Conservation (phyloP, 2,329 filamentous ascomycete species). For the Arthrobotrys iridis region DNA sequence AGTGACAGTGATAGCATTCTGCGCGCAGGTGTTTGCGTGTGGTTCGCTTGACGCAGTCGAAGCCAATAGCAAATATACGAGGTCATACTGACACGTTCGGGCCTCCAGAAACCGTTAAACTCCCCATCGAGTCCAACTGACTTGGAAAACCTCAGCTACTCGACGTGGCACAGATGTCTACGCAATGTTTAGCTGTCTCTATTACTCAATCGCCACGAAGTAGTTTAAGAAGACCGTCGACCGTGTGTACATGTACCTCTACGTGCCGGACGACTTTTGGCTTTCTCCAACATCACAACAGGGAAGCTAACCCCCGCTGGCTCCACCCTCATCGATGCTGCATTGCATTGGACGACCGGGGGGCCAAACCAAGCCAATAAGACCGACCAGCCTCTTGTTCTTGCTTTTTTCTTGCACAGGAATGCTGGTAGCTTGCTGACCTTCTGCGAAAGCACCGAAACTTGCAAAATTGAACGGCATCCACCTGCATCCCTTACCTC, state of each 20-base stretch:
- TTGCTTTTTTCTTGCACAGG: conserved; percentile 42
- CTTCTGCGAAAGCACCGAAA: conserved; percentile 31
- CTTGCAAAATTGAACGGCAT: not conserved
- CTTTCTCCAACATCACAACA: conserved; percentile 29
- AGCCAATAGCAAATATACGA: not conserved
- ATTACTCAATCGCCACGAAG: conserved; percentile 14
- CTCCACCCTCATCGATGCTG: conserved; percentile 43
- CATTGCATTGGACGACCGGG: conserved; percentile 37
- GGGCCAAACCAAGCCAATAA: conserved; percentile 16
- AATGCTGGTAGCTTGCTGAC: conserved; percentile 41
- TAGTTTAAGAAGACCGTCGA: not conserved
- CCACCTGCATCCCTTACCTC: conserved; percentile 34
- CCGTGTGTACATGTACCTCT: not conserved
- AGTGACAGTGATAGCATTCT: conserved; percentile 4
- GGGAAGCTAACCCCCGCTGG: conserved; percentile 43
- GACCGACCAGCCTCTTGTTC: conserved; percentile 3
- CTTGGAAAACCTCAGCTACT: not conserved
- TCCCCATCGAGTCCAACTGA: not conserved
- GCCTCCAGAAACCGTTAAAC: not conserved
- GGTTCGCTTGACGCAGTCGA: not conserved
- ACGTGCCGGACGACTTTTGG: not conserved
- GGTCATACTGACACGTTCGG: not conserved
- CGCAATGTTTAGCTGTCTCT: not conserved
- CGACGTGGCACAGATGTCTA: conserved; percentile 4
- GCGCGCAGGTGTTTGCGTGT: not conserved